A percentile compares a stretch with the other conserved stretches of the same genome.
These are phyloP conservation scores for Suhomyces taliae DNA, from an alignment of 1,139 yeast species.

Conservation along the genomic window DNA sequence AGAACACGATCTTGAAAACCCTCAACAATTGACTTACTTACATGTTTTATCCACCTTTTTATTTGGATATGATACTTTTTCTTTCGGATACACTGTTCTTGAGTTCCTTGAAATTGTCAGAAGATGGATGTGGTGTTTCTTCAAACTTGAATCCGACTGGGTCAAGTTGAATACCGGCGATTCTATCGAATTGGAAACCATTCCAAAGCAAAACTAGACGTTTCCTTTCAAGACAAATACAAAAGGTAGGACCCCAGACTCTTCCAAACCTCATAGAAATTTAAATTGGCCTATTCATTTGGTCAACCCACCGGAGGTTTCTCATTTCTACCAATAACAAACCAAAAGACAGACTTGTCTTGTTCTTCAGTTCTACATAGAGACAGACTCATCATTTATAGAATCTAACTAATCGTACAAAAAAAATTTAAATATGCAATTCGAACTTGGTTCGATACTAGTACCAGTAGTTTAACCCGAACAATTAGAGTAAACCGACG, in stretches of 20 bases:
- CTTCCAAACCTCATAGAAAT: no score
- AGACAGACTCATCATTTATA: slow-evolving; percentile 2
- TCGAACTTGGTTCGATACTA: no score
- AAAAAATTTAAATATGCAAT: not conserved
- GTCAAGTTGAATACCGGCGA: slow-evolving; percentile 30
- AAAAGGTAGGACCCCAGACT: no score
- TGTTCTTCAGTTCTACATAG: not conserved
- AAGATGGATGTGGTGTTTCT: slow-evolving; percentile 86
- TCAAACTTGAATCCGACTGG: slow-evolving; percentile 81
- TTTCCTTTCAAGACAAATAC: no score
- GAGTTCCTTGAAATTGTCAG: slow-evolving; percentile 76
- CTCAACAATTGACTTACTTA: slow-evolving; percentile 15
- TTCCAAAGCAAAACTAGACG: slow-evolving; percentile 7
- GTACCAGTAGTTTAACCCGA: no score
- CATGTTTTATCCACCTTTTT: slow-evolving; percentile 25
- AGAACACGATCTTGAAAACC: slow-evolving; percentile 21
- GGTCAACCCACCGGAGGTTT: no score
- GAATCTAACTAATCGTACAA: slow-evolving; percentile 5
- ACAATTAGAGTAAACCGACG: no score
- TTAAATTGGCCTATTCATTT: no score
- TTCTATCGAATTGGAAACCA: slow-evolving; percentile 14
- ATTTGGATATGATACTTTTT: slow-evolving; percentile 48
- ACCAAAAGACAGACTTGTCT: no score
- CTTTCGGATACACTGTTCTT: slow-evolving; percentile 59
- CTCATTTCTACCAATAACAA: no score